phyloP scores from a whole-genome alignment of 306 rosid species.

The Fagus sylvatica region DNA sequence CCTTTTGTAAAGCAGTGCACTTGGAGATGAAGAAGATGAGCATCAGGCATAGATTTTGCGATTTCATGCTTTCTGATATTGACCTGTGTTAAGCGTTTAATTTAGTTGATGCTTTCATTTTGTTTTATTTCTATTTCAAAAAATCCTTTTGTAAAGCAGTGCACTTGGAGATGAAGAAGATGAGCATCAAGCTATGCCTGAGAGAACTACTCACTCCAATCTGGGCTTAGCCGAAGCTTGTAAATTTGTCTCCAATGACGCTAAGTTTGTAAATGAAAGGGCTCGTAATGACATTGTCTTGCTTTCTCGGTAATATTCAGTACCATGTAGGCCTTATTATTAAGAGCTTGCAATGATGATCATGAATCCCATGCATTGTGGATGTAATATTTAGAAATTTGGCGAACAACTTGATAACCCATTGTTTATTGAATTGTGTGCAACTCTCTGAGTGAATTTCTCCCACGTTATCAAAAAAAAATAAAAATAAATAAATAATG shows the following conservation, averaged over 20 bases:
- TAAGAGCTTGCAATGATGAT: constrained; percentile 13
- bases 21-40: constrained; percentile 51
- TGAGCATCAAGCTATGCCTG: constrained; percentile 23
- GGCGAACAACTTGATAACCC: neutral
- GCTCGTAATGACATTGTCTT: constrained; percentile 68
- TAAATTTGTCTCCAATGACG: constrained; percentile 71
- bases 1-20: constrained; percentile 42
- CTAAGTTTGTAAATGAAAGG: constrained; percentile 71
- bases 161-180: constrained; percentile 51
- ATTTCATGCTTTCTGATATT: constrained; percentile 13
- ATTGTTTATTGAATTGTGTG: neutral
- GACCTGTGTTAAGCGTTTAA: neutral
- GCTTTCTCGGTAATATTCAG: constrained; percentile 75
- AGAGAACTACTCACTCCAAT: constrained; percentile 28
- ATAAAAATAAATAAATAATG: neutral
- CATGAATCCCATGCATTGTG: neutral
- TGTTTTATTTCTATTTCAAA: constrained; percentile 23
- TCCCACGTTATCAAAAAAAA: no score
- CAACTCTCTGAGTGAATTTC: no score
- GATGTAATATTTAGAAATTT: neutral
- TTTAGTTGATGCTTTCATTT: neutral
- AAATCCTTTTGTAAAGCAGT: constrained; percentile 38
- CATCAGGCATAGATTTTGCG: neutral
- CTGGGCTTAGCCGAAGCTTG: constrained; percentile 75
- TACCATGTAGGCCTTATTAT: constrained; percentile 20